Percentiles rank a stretch among this genome's conserved stretches.
Conservation (phyloP, 2,329 filamentous ascomycete species). For the Amesomyces nigricolor region DNA sequence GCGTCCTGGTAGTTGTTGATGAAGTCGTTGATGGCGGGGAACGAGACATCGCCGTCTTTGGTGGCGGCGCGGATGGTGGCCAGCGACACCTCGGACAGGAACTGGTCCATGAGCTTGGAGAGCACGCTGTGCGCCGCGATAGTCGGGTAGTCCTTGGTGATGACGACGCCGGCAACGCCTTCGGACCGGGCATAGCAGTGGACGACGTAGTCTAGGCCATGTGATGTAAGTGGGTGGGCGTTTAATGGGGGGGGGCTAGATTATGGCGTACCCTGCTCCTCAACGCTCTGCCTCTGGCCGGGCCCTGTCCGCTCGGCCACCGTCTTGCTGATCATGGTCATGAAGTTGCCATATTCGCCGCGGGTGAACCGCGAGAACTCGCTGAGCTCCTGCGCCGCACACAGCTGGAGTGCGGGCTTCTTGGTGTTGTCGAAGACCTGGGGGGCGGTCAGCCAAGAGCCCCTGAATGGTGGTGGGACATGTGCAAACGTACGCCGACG, state of each 20-base stretch:
- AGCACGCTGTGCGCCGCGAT: conserved; percentile 82
- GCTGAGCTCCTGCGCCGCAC: conserved; percentile 28
- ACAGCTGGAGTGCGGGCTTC: conserved; percentile 25
- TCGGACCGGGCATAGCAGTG: conserved; percentile 72
- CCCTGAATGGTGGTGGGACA: conserved; percentile 29
- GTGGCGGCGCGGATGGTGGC: conserved; percentile 22
- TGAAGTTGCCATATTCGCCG: conserved; percentile 58
- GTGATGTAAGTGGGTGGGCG: conserved; percentile 2
- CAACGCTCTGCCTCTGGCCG: conserved; percentile 79
- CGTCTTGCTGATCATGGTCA: conserved; percentile 80
- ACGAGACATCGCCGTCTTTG: conserved; percentile 49
- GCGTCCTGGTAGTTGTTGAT: conserved; percentile 74
- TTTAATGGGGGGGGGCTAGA: not conserved
- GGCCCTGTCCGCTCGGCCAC: conserved; percentile 76
- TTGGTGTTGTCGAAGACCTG: conserved; percentile 24
- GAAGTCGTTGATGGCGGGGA: conserved; percentile 77
- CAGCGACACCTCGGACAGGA: conserved; percentile 61
- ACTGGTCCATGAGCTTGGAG: conserved; percentile 83
- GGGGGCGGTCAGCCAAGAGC: conserved; percentile 11
- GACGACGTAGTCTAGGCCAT: conserved; percentile 57
- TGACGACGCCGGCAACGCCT: conserved; percentile 70
- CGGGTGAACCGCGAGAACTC: conserved; percentile 25
- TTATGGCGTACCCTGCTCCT: conserved; percentile 60
- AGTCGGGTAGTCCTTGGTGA: conserved; percentile 69
- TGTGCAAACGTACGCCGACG: conserved; percentile 85